Percentiles rank a stretch among this genome's conserved stretches.
Conservation (phyloP, 1,139 yeast species). For the Blastobotrys petasosporus region DNA sequence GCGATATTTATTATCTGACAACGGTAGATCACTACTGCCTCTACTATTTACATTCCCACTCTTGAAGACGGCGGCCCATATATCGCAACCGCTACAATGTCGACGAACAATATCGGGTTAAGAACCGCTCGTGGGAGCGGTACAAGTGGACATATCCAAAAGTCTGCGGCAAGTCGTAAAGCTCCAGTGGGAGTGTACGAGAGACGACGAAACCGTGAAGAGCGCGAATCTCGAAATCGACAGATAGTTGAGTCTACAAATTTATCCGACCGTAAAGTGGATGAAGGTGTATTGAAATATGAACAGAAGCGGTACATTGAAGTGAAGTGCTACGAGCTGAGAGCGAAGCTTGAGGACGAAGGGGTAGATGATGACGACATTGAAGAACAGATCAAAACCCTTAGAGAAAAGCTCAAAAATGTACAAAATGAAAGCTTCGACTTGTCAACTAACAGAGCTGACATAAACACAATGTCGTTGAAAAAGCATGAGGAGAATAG, state of each 20-base stretch:
- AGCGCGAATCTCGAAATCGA: constrained; percentile 17
- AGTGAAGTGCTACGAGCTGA: constrained; percentile 48
- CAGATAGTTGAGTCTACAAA: constrained; percentile 21
- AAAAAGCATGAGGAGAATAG: constrained; percentile 18
- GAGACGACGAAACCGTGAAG: constrained; percentile 30
- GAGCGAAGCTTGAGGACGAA: constrained; percentile 51
- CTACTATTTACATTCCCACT: too few relatives aligned
- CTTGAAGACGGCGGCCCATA: too few relatives aligned
- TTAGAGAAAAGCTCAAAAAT: constrained; percentile 24
- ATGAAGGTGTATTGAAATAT: constrained; percentile 42
- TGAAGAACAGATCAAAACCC: constrained; percentile 29
- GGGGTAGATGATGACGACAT: constrained; percentile 33
- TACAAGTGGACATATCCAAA: constrained; percentile 64
- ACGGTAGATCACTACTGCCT: too few relatives aligned
- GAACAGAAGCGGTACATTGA: constrained; percentile 47
- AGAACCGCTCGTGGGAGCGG: constrained; percentile 65
- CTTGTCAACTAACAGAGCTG: not conserved
- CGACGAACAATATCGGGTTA: constrained; percentile 63
- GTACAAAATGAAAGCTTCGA: constrained; percentile 3
- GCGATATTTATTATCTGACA: too few relatives aligned
- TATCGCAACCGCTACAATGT: constrained; percentile 36
- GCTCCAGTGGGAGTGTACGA: constrained; percentile 37
- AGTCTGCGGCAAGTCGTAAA: constrained; percentile 31
- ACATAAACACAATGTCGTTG: too few relatives aligned
- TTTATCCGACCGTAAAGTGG: constrained; percentile 29